These are phyloP conservation scores for Auriculariales sp. DNA, from an alignment of 768 basidiomycete species.

Conservation along the genomic window DNA sequence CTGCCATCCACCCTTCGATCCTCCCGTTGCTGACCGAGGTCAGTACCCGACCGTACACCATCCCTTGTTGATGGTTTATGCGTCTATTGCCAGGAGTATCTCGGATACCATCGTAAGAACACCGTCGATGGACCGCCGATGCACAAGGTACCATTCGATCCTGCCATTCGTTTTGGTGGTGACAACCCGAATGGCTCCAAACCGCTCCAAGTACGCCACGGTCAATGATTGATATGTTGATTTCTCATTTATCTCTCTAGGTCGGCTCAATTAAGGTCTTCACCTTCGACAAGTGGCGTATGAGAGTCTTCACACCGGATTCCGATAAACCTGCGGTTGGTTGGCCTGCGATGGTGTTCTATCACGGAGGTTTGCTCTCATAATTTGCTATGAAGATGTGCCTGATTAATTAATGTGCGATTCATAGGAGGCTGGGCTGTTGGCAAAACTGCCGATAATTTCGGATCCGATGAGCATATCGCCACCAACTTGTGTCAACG, in stretches of 20 bases:
- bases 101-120: conserved; percentile 40
- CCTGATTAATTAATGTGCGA: not conserved
- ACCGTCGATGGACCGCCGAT: conserved; percentile 31
- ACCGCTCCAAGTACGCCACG: conserved; percentile 30
- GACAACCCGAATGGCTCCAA: conserved; percentile 42
- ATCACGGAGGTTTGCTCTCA: conserved; percentile 49
- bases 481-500: conserved; percentile 44
- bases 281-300: conserved; percentile 32
- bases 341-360: conserved; percentile 63
- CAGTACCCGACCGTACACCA: not conserved
- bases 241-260: not conserved
- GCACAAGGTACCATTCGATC: conserved; percentile 49
- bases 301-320: conserved; percentile 52
- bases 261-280: conserved; percentile 36
- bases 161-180: conserved; percentile 34
- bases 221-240: not conserved
- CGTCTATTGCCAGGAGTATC: conserved; percentile 32
- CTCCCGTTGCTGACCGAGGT: not conserved
- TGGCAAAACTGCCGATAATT: conserved; percentile 26
- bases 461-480: conserved; percentile 45
- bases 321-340: conserved; percentile 29
- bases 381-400: not conserved
- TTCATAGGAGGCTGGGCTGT: conserved; percentile 70
- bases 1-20: not conserved
- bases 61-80: not conserved